These are phyloP conservation scores for Blepharisma undulans DNA, from an alignment of 169 alveolate species.

Conservation along the genomic window DNA sequence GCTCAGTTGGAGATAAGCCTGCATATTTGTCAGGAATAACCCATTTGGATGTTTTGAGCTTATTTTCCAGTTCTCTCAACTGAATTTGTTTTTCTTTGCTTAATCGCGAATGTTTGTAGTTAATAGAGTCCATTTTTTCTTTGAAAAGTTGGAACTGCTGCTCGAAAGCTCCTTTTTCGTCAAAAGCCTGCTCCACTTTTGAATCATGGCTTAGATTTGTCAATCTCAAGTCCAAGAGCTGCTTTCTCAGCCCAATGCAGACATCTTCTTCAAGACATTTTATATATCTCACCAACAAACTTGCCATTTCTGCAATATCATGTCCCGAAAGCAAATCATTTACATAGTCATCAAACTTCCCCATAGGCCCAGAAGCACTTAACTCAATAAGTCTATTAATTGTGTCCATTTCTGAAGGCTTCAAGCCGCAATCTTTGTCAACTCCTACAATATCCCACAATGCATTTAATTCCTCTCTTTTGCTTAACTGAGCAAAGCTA, in stretches of 20 bases:
- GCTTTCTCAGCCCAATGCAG: neutral
- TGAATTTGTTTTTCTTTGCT: neutral
- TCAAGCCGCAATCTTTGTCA: neutral
- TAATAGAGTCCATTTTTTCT: neutral
- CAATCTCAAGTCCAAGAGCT: neutral
- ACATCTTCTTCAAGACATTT: neutral
- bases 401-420: slow-evolving; percentile 25
- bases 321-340: neutral
- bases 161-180: neutral
- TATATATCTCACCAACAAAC: neutral
- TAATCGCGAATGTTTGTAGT: neutral
- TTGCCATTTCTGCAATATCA: slow-evolving; percentile 11
- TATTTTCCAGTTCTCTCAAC: neutral
- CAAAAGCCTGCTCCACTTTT: neutral
- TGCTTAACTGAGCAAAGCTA: neutral
- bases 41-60: neutral
- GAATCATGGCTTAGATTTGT: neutral
- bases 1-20: neutral
- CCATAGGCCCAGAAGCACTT: neutral
- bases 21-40: neutral
- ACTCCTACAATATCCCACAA: neutral
- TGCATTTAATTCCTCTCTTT: neutral
- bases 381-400: neutral
- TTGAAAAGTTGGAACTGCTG: neutral
- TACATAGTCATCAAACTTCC: neutral